These are phyloP conservation scores for Globisporangium cylindrosporum DNA, from an alignment of 352 stramenopile genomes.

Conservation along the genomic window DNA sequence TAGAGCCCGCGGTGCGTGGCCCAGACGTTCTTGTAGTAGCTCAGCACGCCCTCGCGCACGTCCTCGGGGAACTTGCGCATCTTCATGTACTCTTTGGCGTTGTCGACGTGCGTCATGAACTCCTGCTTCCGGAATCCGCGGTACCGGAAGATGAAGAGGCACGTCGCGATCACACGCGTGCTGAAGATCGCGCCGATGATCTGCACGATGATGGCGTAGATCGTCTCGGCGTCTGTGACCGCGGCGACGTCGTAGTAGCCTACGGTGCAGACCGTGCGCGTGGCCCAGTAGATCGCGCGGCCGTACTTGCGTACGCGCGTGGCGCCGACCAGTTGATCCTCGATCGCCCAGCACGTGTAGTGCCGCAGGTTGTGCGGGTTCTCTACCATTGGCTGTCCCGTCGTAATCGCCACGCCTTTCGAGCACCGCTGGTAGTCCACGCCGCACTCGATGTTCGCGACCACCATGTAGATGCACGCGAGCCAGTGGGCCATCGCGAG, in stretches of 20 bases:
- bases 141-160: slow-evolving; percentile 70
- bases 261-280: slow-evolving; percentile 48
- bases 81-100: slow-evolving; percentile 73
- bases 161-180: slow-evolving; percentile 64
- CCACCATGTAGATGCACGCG: slow-evolving; percentile 61
- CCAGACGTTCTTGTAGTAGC: slow-evolving; percentile 66
- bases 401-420: slow-evolving; percentile 24
- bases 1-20: slow-evolving; percentile 42
- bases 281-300: slow-evolving; percentile 56
- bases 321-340: slow-evolving; percentile 56
- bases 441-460: slow-evolving; percentile 68
- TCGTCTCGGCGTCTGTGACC: slow-evolving; percentile 49
- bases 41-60: slow-evolving; percentile 53
- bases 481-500: slow-evolving; percentile 53
- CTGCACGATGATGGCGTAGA: slow-evolving; percentile 55
- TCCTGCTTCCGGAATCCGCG: slow-evolving; percentile 51
- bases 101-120: slow-evolving; percentile 70
- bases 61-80: slow-evolving; percentile 54
- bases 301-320: slow-evolving; percentile 45
- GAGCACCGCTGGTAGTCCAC: slow-evolving; percentile 50
- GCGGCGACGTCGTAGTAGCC: slow-evolving; percentile 63
- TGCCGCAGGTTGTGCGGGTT: background rate
- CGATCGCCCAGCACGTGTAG: slow-evolving; percentile 69
- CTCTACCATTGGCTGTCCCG: background rate
- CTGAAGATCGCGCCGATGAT: slow-evolving; percentile 66